Base-by-base conservation (phyloP, 176 grass and related monocot species). In the Triticum turgidum region DNA sequence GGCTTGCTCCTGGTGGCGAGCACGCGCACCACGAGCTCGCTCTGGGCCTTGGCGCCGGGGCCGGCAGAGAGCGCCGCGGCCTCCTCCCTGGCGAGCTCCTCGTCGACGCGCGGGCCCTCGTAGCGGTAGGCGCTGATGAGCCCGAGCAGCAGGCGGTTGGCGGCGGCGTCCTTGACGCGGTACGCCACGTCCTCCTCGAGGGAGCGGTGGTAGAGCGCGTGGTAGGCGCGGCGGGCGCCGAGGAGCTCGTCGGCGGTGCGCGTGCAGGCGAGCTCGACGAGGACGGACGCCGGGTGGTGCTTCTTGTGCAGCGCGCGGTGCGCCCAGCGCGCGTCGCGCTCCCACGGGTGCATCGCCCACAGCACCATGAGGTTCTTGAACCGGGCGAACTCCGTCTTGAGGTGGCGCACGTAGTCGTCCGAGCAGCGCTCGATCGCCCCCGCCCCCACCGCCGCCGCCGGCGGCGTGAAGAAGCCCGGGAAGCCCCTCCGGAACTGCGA, bases 161-260 rank as follows among this genome's bases (percentile, higher is more conserved):
- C 91, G 71, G 76, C 86, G 87, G 67, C 87, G 64, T 93, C 92
- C 83, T 73, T 97, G 81, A 95, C 84, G 77, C 41, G 84, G 92
- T 95, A 93, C 0, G 95, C 95, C 25, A 91, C 95, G 79, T 97
- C 95, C 79, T 97, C 92, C 84, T 97, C 95, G 20, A 97, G 82
- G 35, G 92, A 97, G 51, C 63, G 91, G 85, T 95, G 86, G 89
- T 86, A 93, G 65, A 97, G 85, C 41, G 89, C 82, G 34, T 97
- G 95, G 87, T 94, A 97, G 0, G 92, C 92, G 64, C 89, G 87
- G 25, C 90, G 74, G 44, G 91, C 87, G 71, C 92, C 89, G 79
- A 97, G 92, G 18, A 97, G 87, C 58, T 97, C 91, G 47, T 85
- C 92, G 37, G 95, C 88, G 27, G 92, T 75, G 76, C 95, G 92